Evolutionary conservation across 2,329 filamentous ascomycete species (phyloP).

Genomic region (Verticillium tricorpus): DNA sequence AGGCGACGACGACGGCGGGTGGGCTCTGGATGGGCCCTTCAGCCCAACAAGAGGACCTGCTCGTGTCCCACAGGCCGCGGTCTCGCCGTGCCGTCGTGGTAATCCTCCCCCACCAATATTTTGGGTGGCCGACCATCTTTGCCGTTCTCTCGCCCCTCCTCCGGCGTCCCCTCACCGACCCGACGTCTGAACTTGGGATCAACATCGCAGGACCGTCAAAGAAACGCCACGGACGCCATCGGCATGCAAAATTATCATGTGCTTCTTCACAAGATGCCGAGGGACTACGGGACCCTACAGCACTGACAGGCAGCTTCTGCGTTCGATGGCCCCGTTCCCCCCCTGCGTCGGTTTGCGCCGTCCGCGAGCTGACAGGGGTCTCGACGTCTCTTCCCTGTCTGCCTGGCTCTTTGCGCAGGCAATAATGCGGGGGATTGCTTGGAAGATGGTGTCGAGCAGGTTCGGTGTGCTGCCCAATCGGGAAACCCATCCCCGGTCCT

Average conservation of each 20-base stretch:
- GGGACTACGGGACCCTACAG: conserved; percentile 7
- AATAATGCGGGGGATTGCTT: conserved; percentile 12
- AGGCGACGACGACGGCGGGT: neutral
- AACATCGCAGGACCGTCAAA: neutral
- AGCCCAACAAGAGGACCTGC: neutral
- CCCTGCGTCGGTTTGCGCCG: conserved; percentile 5
- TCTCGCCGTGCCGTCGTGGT: neutral
- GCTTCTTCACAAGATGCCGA: conserved; percentile 12
- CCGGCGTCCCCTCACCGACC: neutral
- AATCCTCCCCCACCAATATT: neutral
- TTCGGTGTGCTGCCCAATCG: conserved; percentile 11
- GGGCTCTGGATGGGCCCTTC: neutral
- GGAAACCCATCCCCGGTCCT: conserved; percentile 11
- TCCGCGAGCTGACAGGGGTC: neutral
- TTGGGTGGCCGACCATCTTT: neutral
- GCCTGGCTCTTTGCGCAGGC: neutral
- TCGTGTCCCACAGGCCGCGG: neutral
- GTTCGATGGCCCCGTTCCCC: neutral
- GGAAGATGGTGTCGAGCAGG: conserved; percentile 13
- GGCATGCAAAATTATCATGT: conserved; percentile 11
- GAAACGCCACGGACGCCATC: neutral
- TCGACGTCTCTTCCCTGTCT: neutral
- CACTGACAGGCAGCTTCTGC: neutral
- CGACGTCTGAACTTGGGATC: neutral
- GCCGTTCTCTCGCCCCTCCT: neutral